phyloP scores from a whole-genome alignment of 805 yeast species.

The Wickerhamiella sorbophila region DNA sequence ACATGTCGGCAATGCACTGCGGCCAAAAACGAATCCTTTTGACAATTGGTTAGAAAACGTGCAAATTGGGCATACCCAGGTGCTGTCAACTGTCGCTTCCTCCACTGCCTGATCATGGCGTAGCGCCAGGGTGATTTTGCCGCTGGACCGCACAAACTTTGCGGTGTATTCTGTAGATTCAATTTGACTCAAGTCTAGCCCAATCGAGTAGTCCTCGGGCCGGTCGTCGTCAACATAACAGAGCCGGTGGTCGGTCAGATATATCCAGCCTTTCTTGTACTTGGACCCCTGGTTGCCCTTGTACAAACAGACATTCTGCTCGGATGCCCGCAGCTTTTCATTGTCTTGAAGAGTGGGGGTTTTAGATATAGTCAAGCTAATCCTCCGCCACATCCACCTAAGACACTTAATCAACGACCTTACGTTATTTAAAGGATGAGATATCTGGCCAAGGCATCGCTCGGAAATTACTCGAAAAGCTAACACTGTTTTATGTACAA shows the following conservation, averaged over 20 bases:
- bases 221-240: conserved; percentile 50
- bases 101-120: conserved; percentile 1
- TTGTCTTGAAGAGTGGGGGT: conserved; percentile 22
- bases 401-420: background rate
- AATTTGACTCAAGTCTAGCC: conserved; percentile 33
- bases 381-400: conserved; percentile 17
- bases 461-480: background rate
- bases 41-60: conserved; percentile 43
- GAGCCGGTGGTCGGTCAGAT: conserved; percentile 58
- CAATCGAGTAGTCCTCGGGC: conserved; percentile 33
- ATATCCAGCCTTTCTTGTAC: conserved; percentile 63
- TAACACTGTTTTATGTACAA: too few species aligned
- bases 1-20: conserved; percentile 33
- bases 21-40: conserved; percentile 21
- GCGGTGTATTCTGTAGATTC: conserved; percentile 29
- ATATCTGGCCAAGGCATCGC: too few species aligned
- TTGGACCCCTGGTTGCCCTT: conserved; percentile 52
- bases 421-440: background rate
- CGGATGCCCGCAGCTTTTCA: conserved; percentile 42
- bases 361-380: conserved; percentile 23
- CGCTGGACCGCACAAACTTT: conserved; percentile 59
- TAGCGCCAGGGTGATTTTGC: conserved; percentile 44
- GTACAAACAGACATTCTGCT: conserved; percentile 54
- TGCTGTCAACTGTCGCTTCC: conserved; percentile 11
- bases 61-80: conserved; percentile 89